Base-by-base conservation (phyloP, 768 basidiomycete species). In the Mycena leptocephala region DNA sequence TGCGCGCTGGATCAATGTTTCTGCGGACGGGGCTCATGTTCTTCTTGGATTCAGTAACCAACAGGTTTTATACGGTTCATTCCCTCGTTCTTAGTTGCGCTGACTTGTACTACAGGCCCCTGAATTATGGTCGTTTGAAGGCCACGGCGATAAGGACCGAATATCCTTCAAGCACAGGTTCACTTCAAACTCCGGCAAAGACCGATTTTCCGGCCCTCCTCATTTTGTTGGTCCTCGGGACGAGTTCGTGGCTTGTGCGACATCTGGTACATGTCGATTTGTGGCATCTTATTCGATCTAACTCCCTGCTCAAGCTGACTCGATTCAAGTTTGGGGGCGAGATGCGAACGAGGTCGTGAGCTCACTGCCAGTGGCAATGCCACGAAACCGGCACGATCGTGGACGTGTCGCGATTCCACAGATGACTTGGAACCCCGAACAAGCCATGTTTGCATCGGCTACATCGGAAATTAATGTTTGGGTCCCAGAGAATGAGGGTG, bases 231-330 rank as follows among this genome's bases (percentile, higher is more conserved):
- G 74, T 6, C n/a, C 67, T 55, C 48, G 51, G 18, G 67, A 75
- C 58, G 74, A 69, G 11, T 75, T 69, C 46, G 74, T 75, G 22
- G 74, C 74, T 28, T 75, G 74, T 48, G 61, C 67, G 18, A 70
- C 67, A 10, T 43, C 39, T 1, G 35, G 74, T 75, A 62, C 9
- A 66, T 69, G 22, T 65, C 35, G 5, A 24, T 20, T 37, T 28
- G 26, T 24, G 24, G 11, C 1, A 13, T 22, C 41, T 8, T 33
- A 9, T 24, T 20, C 13, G 32, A 35, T 18, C 26, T 67, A 18
- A 67, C 5, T 28, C 14, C 11, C 26, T 43, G 33, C 35, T 26
- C 41, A 30, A 74, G 74, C 1, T 13, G 53, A 51, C 26, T 55
- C 61, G 3, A 56, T 70, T 41, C 59, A 58, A 37, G 48, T 75